phyloP scores from a whole-genome alignment of 108 stramenopile species.

The Mayamaea pseudoterrestris region DNA sequence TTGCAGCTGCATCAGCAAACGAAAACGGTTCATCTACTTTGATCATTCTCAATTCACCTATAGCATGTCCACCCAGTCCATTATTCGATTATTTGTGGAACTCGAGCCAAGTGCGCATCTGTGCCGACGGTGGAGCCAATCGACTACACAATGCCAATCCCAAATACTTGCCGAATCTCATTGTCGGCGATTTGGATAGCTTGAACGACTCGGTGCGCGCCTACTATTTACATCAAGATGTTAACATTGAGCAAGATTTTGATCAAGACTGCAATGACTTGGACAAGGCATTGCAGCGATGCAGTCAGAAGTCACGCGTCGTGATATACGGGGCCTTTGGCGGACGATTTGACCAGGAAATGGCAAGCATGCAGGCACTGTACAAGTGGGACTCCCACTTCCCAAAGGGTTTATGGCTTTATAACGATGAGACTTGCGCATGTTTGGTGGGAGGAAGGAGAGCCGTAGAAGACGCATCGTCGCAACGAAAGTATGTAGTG shows the following conservation, averaged over 20 bases:
- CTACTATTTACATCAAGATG: constrained; percentile 47
- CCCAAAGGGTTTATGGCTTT: constrained; percentile 35
- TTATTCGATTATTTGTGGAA: constrained; percentile 46
- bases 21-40: too few relatives aligned
- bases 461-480: constrained; percentile 23
- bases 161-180: constrained; percentile 56
- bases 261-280: constrained; percentile 87
- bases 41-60: neutral
- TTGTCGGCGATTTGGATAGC: constrained; percentile 91
- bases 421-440: constrained; percentile 62
- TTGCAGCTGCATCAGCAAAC: too few relatives aligned
- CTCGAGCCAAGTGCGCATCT: constrained; percentile 44
- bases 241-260: constrained; percentile 34
- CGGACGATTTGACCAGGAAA: constrained; percentile 83
- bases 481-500: too few relatives aligned
- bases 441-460: constrained; percentile 39
- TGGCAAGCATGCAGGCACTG: constrained; percentile 61
- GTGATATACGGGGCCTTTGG: constrained; percentile 77
- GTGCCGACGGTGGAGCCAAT: constrained; percentile 96
- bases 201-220: constrained; percentile 45
- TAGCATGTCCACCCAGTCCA: neutral
- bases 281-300: constrained; percentile 38
- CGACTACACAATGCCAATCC: constrained; percentile 56
- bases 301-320: constrained; percentile 2
- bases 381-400: constrained; percentile 42